These are phyloP conservation scores for Hondaea fermentalgiana DNA, from an alignment of 108 stramenopile species.

Conservation along the genomic window DNA sequence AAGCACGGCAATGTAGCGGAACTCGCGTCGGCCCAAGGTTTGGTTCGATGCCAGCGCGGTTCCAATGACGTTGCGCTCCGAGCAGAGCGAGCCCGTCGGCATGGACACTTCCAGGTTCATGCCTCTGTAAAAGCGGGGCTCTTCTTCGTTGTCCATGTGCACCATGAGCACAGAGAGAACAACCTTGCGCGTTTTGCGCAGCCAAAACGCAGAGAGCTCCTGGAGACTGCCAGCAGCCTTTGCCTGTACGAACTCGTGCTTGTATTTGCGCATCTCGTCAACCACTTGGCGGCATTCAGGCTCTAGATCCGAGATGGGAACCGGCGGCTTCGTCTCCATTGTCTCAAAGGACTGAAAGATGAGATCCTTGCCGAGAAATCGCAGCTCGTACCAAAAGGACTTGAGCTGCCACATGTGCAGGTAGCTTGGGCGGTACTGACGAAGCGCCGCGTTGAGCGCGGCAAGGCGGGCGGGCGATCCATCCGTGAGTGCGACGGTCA, in stretches of 20 bases:
- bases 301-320: conserved; percentile 44
- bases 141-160: conserved; percentile 43
- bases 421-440: conserved; percentile 77
- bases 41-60: conserved; percentile 70
- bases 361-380: conserved; percentile 74
- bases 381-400: conserved; percentile 84
- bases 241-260: conserved; percentile 59
- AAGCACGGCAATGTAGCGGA: conserved; percentile 73
- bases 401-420: conserved; percentile 92
- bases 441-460: conserved; percentile 83
- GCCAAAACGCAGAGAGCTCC: conserved; percentile 81
- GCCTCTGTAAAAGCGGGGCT: conserved; percentile 67
- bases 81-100: conserved; percentile 94
- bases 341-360: conserved; percentile 81
- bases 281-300: conserved; percentile 47
- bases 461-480: conserved; percentile 81
- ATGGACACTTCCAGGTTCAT: conserved; percentile 96
- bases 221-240: conserved; percentile 3
- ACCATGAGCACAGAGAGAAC: conserved; percentile 90
- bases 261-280: conserved; percentile 76
- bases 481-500: conserved; percentile 84
- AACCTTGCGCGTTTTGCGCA: conserved; percentile 87
- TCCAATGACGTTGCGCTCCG: conserved; percentile 91
- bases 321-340: conserved; percentile 78
- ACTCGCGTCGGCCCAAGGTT: conserved; percentile 62